These are phyloP conservation scores for Cyberlindnera japonica DNA, from an alignment of 805 yeast species.

Conservation along the genomic window DNA sequence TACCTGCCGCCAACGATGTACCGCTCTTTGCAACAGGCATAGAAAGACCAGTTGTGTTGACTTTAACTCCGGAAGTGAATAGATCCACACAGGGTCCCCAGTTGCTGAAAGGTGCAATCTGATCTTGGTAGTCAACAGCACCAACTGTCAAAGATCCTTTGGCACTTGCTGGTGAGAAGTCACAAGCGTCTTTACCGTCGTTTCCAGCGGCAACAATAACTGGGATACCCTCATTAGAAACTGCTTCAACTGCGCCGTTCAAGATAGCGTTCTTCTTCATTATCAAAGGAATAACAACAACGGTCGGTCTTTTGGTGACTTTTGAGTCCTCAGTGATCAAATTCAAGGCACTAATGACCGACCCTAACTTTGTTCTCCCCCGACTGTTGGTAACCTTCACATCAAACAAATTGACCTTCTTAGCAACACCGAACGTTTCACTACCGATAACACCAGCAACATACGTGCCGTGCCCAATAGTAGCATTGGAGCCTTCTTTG, in stretches of 20 bases:
- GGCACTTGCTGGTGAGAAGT: slow-evolving; percentile 45
- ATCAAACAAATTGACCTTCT: slow-evolving; percentile 40
- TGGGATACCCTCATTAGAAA: slow-evolving; percentile 40
- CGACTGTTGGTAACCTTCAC: slow-evolving; percentile 38
- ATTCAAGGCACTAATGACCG: slow-evolving; percentile 33
- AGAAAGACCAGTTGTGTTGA: slow-evolving; percentile 37
- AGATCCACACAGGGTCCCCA: slow-evolving; percentile 53
- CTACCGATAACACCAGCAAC: slow-evolving; percentile 54
- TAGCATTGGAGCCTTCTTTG: slow-evolving; percentile 19
- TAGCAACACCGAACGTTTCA: slow-evolving; percentile 49
- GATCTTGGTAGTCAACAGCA: slow-evolving; percentile 71
- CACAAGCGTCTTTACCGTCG: slow-evolving; percentile 40
- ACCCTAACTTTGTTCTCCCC: slow-evolving; percentile 34
- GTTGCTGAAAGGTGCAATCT: slow-evolving; percentile 44
- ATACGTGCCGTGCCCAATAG: slow-evolving; percentile 55
- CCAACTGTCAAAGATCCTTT: slow-evolving; percentile 76
- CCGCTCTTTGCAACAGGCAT: slow-evolving; percentile 38
- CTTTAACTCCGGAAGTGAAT: slow-evolving; percentile 46
- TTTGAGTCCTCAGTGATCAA: slow-evolving; percentile 28
- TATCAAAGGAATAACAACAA: slow-evolving; percentile 37
- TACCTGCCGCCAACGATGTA: slow-evolving; percentile 47
- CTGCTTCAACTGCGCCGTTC: slow-evolving; percentile 42
- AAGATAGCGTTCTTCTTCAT: slow-evolving; percentile 37
- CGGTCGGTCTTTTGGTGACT: slow-evolving; percentile 34
- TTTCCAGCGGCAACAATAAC: slow-evolving; percentile 52